Conservation (phyloP, 78 protist species). For the Thecamonas trahens region DNA sequence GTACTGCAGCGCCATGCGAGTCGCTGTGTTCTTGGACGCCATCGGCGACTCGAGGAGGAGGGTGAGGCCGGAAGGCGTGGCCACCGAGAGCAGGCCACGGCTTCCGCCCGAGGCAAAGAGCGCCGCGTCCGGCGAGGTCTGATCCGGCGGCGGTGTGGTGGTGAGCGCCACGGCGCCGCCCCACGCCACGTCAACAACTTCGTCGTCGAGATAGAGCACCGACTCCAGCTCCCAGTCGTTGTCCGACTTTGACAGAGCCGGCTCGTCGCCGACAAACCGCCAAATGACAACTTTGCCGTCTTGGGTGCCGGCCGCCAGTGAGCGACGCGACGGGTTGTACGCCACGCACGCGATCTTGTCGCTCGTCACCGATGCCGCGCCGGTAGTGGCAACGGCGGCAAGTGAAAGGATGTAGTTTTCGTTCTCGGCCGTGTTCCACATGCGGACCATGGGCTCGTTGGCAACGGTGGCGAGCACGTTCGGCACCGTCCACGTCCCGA, state of each 20-base stretch:
- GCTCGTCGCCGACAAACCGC: not conserved
- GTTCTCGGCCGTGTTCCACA: constrained; percentile 4
- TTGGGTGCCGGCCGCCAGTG: constrained; percentile 7
- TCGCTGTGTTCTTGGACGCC: too few relatives aligned
- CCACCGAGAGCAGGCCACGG: not conserved
- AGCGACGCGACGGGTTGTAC: not conserved
- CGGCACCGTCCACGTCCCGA: not conserved
- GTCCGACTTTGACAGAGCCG: not conserved
- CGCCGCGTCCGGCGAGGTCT: constrained; percentile 18
- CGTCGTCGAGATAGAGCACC: not conserved
- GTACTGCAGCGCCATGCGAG: too few relatives aligned
- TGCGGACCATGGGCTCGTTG: constrained; percentile 9
- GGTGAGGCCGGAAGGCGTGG: not conserved
- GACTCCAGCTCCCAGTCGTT: not conserved
- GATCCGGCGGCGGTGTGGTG: not conserved
- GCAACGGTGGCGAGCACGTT: constrained; percentile 5
- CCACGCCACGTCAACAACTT: not conserved
- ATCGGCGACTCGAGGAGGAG: too few relatives aligned
- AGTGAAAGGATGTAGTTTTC: constrained; percentile 6
- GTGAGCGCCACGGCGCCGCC: not conserved
- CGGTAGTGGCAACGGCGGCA: not conserved
- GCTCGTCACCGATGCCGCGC: not conserved
- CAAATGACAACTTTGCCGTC: constrained; percentile 13
- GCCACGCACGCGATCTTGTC: not conserved
- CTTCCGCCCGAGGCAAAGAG: not conserved